These are phyloP conservation scores for Amanita rimosa DNA, from an alignment of 768 basidiomycete species.

Conservation along the genomic window DNA sequence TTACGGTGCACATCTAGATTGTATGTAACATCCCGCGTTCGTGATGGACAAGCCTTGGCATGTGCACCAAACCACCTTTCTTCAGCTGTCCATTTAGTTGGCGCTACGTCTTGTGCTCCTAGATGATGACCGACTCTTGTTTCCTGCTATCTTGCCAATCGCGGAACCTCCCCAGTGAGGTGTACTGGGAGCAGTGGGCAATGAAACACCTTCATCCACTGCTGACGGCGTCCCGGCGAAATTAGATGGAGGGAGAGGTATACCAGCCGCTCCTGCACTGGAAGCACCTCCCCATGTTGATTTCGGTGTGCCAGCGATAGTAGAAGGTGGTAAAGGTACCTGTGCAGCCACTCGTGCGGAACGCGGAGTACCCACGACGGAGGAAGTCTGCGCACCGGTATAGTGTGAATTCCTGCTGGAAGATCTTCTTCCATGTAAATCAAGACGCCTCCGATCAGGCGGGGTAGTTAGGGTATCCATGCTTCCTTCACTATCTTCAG, in stretches of 20 bases:
- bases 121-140: constrained; percentile 1
- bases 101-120: constrained; percentile 1
- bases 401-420: not conserved
- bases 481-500: constrained; percentile 9
- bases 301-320: constrained; percentile 1
- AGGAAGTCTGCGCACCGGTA: not conserved
- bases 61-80: not conserved
- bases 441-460: constrained; percentile 5
- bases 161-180: constrained; percentile 5
- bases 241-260: constrained; percentile 3
- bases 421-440: not conserved
- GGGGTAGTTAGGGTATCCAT: constrained; percentile 21
- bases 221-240: not conserved
- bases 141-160: not conserved
- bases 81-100: not conserved
- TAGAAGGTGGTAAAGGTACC: constrained; percentile 6
- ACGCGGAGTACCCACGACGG: constrained; percentile 3
- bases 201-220: not conserved
- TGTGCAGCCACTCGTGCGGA: constrained; percentile 6
- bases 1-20: not conserved
- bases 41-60: not conserved
- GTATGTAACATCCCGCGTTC: not conserved
- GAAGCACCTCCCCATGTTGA: constrained; percentile 1
- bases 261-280: not conserved
- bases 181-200: constrained; percentile 1